Evolutionary conservation across 495 filamentous ascomycete species (phyloP).

Genomic region (Sphaerosporella brunnea): DNA sequence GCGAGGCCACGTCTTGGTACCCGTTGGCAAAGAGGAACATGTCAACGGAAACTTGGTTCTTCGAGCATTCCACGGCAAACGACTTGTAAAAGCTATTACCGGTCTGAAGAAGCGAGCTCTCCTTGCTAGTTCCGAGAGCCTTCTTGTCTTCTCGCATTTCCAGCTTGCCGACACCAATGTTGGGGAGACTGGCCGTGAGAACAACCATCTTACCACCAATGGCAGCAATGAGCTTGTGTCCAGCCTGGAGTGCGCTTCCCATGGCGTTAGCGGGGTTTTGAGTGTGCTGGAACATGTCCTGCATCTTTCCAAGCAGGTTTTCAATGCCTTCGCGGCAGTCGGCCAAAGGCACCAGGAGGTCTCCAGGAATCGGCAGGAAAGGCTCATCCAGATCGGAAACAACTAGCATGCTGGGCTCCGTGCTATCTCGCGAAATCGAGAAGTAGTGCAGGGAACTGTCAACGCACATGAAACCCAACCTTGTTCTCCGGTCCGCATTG

Average conservation of each 20-base stretch:
- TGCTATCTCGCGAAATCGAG: slow-evolving; percentile 70
- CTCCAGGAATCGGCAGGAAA: slow-evolving; percentile 82
- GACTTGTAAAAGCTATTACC: slow-evolving; percentile 95
- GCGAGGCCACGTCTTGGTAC: slow-evolving; percentile 90
- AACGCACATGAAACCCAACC: slow-evolving; percentile 86
- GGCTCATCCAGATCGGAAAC: slow-evolving; percentile 93
- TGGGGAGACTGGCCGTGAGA: slow-evolving; percentile 76
- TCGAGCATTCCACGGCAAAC: slow-evolving; percentile 96
- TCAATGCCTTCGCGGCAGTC: slow-evolving; percentile 85
- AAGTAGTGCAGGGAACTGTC: slow-evolving; percentile 95
- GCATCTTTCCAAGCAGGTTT: slow-evolving; percentile 73
- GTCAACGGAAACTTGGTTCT: slow-evolving; percentile 94
- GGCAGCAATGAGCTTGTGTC: slow-evolving; percentile 84
- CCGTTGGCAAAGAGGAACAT: slow-evolving; percentile 98
- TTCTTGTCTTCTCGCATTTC: slow-evolving; percentile 96
- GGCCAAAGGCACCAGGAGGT: slow-evolving; percentile 76
- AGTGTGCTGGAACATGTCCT: slow-evolving; percentile 91
- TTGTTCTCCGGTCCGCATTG: slow-evolving; percentile 82
- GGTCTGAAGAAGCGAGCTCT: slow-evolving; percentile 71
- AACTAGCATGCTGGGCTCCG: slow-evolving; percentile 78
- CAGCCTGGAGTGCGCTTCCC: slow-evolving; percentile 80
- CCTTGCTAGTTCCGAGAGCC: slow-evolving; percentile 81
- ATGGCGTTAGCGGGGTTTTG: slow-evolving; percentile 73
- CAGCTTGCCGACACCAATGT: slow-evolving; percentile 72
- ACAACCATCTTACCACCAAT: slow-evolving; percentile 90